A percentile compares a stretch with the other conserved stretches of the same genome.
These are phyloP conservation scores for Alternaria incomplexa DNA, from an alignment of 2,329 filamentous ascomycete genomes.

Conservation along the genomic window DNA sequence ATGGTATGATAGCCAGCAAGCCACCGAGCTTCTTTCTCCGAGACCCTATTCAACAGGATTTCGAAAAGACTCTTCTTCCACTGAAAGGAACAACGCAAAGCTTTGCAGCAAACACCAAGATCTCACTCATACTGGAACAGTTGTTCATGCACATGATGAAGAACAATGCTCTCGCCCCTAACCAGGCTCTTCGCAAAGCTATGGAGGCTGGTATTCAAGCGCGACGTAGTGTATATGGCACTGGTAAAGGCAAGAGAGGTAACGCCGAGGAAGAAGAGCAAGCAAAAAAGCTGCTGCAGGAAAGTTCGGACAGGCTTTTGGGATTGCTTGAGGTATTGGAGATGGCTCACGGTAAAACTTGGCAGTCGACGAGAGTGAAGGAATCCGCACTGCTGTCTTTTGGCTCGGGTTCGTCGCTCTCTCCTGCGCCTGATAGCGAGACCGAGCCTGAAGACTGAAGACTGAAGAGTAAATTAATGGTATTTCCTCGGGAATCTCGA, in stretches of 20 bases:
- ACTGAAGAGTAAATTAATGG: background rate
- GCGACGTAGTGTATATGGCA: constrained; percentile 53
- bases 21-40: constrained; percentile 34
- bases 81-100: constrained; percentile 32
- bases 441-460: constrained; percentile 11
- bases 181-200: constrained; percentile 49
- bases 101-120: constrained; percentile 42
- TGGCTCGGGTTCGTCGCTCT: constrained; percentile 29
- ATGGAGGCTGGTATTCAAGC: constrained; percentile 61
- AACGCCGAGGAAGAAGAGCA: constrained; percentile 45
- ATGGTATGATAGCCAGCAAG: constrained; percentile 31
- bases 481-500: background rate
- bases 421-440: constrained; percentile 30
- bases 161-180: constrained; percentile 24
- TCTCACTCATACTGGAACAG: constrained; percentile 44
- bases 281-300: constrained; percentile 41
- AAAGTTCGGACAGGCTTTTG: constrained; percentile 43
- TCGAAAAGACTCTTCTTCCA: constrained; percentile 36
- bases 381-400: constrained; percentile 21
- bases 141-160: constrained; percentile 40
- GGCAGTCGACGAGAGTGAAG: constrained; percentile 11
- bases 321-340: constrained; percentile 44
- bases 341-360: constrained; percentile 18
- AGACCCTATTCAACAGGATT: constrained; percentile 35
- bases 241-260: constrained; percentile 53